Evolutionary conservation across 225 moss, liverwort and hornwort genomes (phyloP).

Genomic region (Ulota crispa): DNA sequence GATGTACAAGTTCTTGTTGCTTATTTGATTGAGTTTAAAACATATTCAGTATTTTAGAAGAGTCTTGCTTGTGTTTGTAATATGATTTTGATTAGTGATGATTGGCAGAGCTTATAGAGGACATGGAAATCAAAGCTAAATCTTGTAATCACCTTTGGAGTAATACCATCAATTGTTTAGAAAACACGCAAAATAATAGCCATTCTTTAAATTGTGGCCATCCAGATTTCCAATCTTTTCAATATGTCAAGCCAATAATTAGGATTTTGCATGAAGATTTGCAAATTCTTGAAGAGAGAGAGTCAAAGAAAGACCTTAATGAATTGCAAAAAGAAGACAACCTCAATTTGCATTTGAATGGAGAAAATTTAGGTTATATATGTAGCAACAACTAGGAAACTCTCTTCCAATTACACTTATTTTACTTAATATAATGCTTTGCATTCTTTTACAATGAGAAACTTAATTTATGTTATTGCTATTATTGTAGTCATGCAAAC

Average conservation of each 20-base stretch:
- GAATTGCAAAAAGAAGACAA: constrained; percentile 12
- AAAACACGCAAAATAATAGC: neutral
- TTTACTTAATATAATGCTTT: neutral
- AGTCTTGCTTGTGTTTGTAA: neutral
- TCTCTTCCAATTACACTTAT: neutral
- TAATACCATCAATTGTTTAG: constrained; percentile 17
- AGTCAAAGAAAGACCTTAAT: neutral
- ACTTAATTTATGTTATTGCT: neutral
- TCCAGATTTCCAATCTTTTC: constrained; percentile 19
- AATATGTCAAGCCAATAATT: neutral
- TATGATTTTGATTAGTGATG: constrained; percentile 15
- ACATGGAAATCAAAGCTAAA: constrained; percentile 14
- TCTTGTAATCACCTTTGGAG: constrained; percentile 1
- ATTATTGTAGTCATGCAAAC: neutral
- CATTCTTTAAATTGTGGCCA: constrained; percentile 10
- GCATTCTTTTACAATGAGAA: neutral
- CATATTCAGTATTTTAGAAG: neutral
- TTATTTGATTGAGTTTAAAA: neutral
- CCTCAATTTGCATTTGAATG: neutral
- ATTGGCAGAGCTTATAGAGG: constrained; percentile 30
- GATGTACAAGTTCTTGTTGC: neutral
- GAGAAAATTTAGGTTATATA: constrained; percentile 32
- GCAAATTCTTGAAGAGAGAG: constrained; percentile 17
- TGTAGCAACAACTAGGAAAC: neutral
- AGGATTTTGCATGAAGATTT: constrained; percentile 21